phyloP scores from a whole-genome alignment of 2,329 filamentous ascomycete species.

The Phaeosphaeria sp. region DNA sequence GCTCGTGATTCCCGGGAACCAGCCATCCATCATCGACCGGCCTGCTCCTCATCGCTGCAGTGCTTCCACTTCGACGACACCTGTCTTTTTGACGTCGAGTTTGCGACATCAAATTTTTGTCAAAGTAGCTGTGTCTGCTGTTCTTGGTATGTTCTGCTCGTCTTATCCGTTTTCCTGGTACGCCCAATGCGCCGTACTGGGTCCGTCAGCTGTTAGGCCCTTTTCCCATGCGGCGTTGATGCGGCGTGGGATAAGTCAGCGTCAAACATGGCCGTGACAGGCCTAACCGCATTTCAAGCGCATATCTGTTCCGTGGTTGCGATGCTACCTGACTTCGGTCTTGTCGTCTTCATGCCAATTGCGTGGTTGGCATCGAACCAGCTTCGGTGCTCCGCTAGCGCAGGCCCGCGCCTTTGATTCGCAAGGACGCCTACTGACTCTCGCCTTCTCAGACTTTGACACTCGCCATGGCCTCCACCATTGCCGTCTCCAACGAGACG shows the following conservation, averaged over 20 bases:
- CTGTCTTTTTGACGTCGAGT: background rate
- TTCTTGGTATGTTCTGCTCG: too few species aligned
- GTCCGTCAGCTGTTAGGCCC: background rate
- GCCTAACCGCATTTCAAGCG: background rate
- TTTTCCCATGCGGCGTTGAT: background rate
- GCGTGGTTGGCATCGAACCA: background rate
- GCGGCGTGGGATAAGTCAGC: background rate
- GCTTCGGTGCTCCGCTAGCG: background rate
- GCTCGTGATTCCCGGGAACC: background rate
- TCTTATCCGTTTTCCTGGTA: background rate
- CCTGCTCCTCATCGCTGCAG: background rate
- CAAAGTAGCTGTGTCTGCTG: too few species aligned
- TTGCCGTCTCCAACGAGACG: constrained; percentile 65
- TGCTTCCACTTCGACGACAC: background rate
- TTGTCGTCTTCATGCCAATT: background rate
- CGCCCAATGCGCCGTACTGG: background rate
- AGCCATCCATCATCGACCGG: background rate
- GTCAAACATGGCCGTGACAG: background rate
- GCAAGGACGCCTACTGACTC: background rate
- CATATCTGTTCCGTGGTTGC: background rate
- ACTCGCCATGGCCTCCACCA: constrained; percentile 45
- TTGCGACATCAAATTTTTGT: background rate
- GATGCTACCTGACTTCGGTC: background rate
- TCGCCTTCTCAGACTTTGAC: constrained; percentile 4
- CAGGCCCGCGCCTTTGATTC: background rate